Base-by-base conservation (phyloP, 2,329 filamentous ascomycete species). In the Didymella lethalis region DNA sequence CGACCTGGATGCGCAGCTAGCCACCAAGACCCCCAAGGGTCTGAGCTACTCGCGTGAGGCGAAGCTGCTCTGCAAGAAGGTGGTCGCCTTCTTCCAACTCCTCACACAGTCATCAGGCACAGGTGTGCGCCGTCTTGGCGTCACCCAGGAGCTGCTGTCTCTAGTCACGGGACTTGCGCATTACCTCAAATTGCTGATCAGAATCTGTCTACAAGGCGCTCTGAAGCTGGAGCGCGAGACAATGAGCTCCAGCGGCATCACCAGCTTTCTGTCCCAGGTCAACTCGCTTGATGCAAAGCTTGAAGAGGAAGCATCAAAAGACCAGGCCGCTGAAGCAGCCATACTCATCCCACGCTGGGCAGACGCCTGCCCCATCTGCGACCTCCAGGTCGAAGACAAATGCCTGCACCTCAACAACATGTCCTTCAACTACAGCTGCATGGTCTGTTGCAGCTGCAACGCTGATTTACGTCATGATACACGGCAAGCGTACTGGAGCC, bases 11-110 rank as follows among this genome's bases (percentile, higher is more conserved):
- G 82, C 82, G 10, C 86, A 89, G 51, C 89, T 97, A 77, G 82
- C 86, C 57, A 79, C 81, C 20, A 81, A 89, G 44, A 88, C 88
- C 18, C 85, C 91, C 68, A 96, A 95, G 83, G 90, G 91, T 63
- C 84, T 99, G 61, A 92, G 93, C 10, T 99, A 98, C 75, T 90
- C 91, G 18, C 88, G 95, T 70, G 95, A 99, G 81, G 91, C 95
- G n/a, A 99, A 99, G 79, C 84, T 99, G 49, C 86, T 99, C n/a
- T 99, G 95, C 83, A 99, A 99, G 79, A 99, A 99, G 79, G 96
- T 99, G 54, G 95, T 99, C 6, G 92, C 94, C 26, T 99, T 99
- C 82, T 99, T 99, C 77, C 93, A 93, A 12, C 82, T 99, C 18
- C 84, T 99, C 8, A 96, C 94, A 6, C 97, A 97, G 77, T 95